phyloP scores from a whole-genome alignment of 176 grass and related monocot genomes.

The Eleusine coracana region DNA sequence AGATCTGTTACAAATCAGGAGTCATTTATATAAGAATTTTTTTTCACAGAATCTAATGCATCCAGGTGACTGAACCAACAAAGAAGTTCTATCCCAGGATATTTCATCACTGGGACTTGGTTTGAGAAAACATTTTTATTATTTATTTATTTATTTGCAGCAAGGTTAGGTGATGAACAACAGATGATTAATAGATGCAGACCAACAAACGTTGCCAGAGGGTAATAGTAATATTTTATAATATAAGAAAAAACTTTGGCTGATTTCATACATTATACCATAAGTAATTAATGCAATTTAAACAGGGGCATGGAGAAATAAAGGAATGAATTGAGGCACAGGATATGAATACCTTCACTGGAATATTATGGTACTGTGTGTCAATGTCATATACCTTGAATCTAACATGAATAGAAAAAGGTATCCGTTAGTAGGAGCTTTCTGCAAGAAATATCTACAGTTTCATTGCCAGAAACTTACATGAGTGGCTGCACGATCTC shows the following conservation, averaged over 20 bases:
- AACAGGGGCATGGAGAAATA: not conserved
- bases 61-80: slow-evolving; percentile 13
- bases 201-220: not conserved
- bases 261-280: not conserved
- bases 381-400: slow-evolving; percentile 88
- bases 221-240: not conserved
- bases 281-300: slow-evolving; percentile 9
- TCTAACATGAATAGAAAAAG: slow-evolving; percentile 42
- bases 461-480: slow-evolving; percentile 56
- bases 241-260: slow-evolving; percentile 10
- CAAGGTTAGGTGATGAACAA: not conserved
- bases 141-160: too few species aligned
- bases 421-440: slow-evolving; percentile 25
- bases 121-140: too few species aligned
- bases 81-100: slow-evolving; percentile 2
- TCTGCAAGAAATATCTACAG: slow-evolving; percentile 4
- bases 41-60: slow-evolving; percentile 4
- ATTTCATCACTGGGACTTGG: not conserved
- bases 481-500: slow-evolving; percentile 85
- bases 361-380: slow-evolving; percentile 78
- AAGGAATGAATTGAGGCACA: slow-evolving; percentile 11
- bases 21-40: not conserved
- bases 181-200: not conserved
- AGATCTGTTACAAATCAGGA: not conserved
- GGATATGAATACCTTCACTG: slow-evolving; percentile 75